These are phyloP conservation scores for Ophiostoma sp. DNA, from an alignment of 2,329 filamentous ascomycete genomes.

Conservation along the genomic window DNA sequence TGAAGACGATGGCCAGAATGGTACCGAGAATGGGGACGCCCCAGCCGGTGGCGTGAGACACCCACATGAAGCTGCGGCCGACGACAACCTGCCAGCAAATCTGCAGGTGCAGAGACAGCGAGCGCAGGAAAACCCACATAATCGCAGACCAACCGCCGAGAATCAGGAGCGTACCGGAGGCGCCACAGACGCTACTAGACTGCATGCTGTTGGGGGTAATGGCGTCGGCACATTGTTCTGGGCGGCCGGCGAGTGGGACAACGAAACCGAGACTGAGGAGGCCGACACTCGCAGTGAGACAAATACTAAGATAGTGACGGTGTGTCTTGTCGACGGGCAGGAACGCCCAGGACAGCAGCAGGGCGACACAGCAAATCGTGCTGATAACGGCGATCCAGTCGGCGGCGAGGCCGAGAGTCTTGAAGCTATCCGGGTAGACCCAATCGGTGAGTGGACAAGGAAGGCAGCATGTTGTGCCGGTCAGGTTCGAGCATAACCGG, in stretches of 20 bases:
- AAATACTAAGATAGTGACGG: slow-evolving; percentile 90
- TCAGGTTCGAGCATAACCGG: slow-evolving; percentile 52
- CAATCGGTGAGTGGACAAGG: slow-evolving; percentile 87
- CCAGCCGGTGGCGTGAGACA: slow-evolving; percentile 78
- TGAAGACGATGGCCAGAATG: slow-evolving; percentile 74
- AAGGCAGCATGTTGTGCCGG: slow-evolving; percentile 71
- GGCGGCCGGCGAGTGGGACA: slow-evolving; percentile 75
- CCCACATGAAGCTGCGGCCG: slow-evolving; percentile 85
- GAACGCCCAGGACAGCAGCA: slow-evolving; percentile 75
- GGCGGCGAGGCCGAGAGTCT: slow-evolving; percentile 62
- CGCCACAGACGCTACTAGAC: slow-evolving; percentile 76
- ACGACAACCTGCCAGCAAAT: slow-evolving; percentile 97
- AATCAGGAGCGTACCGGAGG: slow-evolving; percentile 82
- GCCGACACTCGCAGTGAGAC: slow-evolving; percentile 71
- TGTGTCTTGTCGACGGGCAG: slow-evolving; percentile 87
- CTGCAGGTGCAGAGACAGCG: slow-evolving; percentile 89
- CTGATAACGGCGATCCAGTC: slow-evolving; percentile 81
- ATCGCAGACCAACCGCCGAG: slow-evolving; percentile 81
- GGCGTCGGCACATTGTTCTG: slow-evolving; percentile 79
- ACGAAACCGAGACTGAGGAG: slow-evolving; percentile 91
- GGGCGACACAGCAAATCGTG: slow-evolving; percentile 69
- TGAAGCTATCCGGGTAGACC: slow-evolving; percentile 63
- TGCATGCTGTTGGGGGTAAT: slow-evolving; percentile 96
- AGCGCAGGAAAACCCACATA: slow-evolving; percentile 89
- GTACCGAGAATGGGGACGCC: slow-evolving; percentile 76